A percentile compares a stretch with the other conserved stretches of the same genome.
Conservation (phyloP, 495 filamentous ascomycete genomes). For the Annulohypoxylon maeteangense region DNA sequence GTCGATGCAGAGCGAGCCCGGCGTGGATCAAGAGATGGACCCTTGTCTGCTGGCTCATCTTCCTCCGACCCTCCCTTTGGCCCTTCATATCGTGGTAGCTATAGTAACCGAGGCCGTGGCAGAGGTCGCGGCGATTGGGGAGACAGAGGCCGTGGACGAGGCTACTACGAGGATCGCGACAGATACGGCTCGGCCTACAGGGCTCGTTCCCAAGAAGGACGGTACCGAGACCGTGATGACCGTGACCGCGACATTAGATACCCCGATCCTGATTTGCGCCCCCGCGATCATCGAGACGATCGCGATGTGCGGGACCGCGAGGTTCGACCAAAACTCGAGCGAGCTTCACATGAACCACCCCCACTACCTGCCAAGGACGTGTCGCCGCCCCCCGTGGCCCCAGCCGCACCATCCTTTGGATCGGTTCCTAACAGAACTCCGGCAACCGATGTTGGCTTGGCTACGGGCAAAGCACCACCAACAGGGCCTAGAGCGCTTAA, state of each 20-base stretch:
- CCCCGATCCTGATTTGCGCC: conserved; percentile 57
- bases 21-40: conserved; percentile 65
- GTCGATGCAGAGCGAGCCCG: conserved; percentile 63
- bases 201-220: conserved; percentile 76
- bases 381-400: conserved; percentile 80
- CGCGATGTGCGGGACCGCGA: conserved; percentile 66
- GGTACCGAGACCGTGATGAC: conserved; percentile 63
- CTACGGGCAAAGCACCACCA: conserved; percentile 59
- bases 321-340: conserved; percentile 56
- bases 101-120: conserved; percentile 56
- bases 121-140: conserved; percentile 74
- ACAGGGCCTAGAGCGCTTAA: conserved; percentile 62
- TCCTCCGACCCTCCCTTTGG: conserved; percentile 70
- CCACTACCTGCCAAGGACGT: conserved; percentile 55
- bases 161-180: conserved; percentile 72
- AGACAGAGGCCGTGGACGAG: conserved; percentile 71
- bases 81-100: conserved; percentile 64
- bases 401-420: conserved; percentile 85
- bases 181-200: conserved; percentile 63
- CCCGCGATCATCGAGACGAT: conserved; percentile 67
- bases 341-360: conserved; percentile 57
- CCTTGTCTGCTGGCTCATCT: conserved; percentile 74
- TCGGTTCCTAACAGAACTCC: conserved; percentile 63
- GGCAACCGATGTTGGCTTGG: conserved; percentile 51
- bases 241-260: conserved; percentile 59